Evolutionary conservation across 306 rosid species (phyloP), one percentile per base, ranked within the genome.

Genomic region (Hippophae gyantsensis): DNA sequence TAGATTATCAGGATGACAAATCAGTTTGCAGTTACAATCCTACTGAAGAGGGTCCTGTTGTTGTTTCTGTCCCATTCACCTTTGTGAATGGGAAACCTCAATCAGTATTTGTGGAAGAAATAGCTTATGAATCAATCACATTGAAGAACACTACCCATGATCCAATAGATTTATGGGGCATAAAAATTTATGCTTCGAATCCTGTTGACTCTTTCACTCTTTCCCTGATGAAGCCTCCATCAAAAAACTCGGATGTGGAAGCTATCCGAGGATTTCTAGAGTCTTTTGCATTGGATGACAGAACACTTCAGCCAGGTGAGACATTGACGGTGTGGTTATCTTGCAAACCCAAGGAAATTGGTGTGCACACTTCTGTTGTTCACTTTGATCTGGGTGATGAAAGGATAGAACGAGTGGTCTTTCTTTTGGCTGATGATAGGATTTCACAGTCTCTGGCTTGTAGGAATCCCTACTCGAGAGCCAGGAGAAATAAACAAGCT

Each of bases 391-490:
- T 84, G 10, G 99, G 89, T 59, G 76, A 67, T 69, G 83, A 71
- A 2, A 69, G 57, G 66, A 80, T 85, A 45, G 99, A 92, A 79
- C 77, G 99, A 61, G 74, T 77, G 14, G 95, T 79, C 56, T 81
- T 92, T 57, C 86, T 92, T 74, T 67, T 92, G 66, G 93, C 65
- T 57, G 96, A 92, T 68, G 93, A 92, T 79, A 85, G 80, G 55
- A 77, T 92, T 42, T 83, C 99, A 11, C 82, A 73, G 52, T 78
- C 89, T 18, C 69, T 92, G 79, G 85, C 72, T 74, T 55, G 95
- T 48, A 69, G 55, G 9, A 78, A 61, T 58, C 95, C 89, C 42
- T 92, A 81, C 62, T 67, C 84, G 42, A 88, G 62, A 74, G 69
- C 66, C 62, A 72, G 63, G 50, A 88, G 40, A 64, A 85, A 81